Base-by-base conservation (phyloP, 2,329 filamentous ascomycete species). In the Camptophora hylomeconis region DNA sequence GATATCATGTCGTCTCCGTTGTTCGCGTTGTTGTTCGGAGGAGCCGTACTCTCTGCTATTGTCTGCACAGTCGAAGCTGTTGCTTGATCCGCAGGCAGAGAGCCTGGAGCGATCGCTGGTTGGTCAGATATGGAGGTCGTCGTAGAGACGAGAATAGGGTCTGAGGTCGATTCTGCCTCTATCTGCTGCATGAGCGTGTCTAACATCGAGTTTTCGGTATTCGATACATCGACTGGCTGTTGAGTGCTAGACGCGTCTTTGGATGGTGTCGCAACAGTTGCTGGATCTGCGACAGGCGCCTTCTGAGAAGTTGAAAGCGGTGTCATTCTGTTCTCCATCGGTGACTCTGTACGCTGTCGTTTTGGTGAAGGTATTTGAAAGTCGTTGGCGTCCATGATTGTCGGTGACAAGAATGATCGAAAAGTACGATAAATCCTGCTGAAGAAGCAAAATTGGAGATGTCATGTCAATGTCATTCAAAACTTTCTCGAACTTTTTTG, bases 171-270 rank as follows among this genome's bases (percentile, higher is more conserved):
- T 15, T 40, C 37, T 14, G 38, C 38, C 31, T 43, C 40, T 16
- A 43, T 38, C 21, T 43, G 38, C 20, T 37, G 36, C 40, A 43
- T 43, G 30, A 43, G 28, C 4, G 36, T 32, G 25, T 43, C 40
- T 4, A 43, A 35, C 9, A 43, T 30, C 12, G 35, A 19, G 20
- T 11, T 22, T 19, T 12, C 10, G 28, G 11, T 12, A 17, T 23
- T 21, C n/a, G 18, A 8, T 17, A 20, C 14, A 14, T 28, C 14
- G 9, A 18, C 24, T 24, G 30, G 17, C 7, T 21, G 20, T 4
- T 15, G 9, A 16, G 21, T 13, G 17, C 10, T 9, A 17, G 12
- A 11, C 9, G 14, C 16, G 7, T 7, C 15, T 9, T 17, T 7
- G 3, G 16, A 17, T 22, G 7, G 23, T 4, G 17, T 15, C 15